A percentile compares a stretch with the other conserved stretches of the same genome.
Conservation (phyloP, 1,139 yeast species). For the Kurtzmaniella quercitrusa region DNA sequence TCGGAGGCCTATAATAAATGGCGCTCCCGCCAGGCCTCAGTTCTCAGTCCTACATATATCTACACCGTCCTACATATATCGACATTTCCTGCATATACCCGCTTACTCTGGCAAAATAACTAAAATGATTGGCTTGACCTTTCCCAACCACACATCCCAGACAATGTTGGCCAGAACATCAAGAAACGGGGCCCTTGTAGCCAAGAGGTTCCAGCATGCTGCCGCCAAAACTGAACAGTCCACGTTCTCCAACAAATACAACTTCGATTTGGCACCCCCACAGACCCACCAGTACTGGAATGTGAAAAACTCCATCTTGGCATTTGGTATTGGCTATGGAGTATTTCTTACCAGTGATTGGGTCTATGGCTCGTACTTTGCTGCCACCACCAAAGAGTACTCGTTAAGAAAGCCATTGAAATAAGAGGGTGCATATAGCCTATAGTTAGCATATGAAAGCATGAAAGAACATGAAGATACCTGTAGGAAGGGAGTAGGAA, state of each 20-base stretch:
- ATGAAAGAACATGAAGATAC: no score
- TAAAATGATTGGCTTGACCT: conserved; percentile 2
- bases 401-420: conserved; percentile 7
- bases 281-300: conserved; percentile 49
- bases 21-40: no score
- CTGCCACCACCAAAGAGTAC: conserved; percentile 5
- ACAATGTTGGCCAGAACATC: conserved; percentile 26
- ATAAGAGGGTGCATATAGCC: not conserved
- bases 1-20: no score
- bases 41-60: not conserved
- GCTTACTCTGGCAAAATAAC: not conserved
- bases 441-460: not conserved
- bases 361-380: conserved; percentile 7
- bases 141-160: not conserved
- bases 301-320: conserved; percentile 11
- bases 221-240: conserved; percentile 20
- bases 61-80: not conserved
- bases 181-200: conserved; percentile 14
- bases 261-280: conserved; percentile 44
- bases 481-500: not conserved
- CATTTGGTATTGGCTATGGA: conserved; percentile 7
- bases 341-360: conserved; percentile 6
- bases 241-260: conserved; percentile 39
- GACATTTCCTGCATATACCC: not conserved
- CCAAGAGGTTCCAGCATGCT: conserved; percentile 31